phyloP scores from a whole-genome alignment of 163 green algal genomes.

The Chlorella variabilis region DNA sequence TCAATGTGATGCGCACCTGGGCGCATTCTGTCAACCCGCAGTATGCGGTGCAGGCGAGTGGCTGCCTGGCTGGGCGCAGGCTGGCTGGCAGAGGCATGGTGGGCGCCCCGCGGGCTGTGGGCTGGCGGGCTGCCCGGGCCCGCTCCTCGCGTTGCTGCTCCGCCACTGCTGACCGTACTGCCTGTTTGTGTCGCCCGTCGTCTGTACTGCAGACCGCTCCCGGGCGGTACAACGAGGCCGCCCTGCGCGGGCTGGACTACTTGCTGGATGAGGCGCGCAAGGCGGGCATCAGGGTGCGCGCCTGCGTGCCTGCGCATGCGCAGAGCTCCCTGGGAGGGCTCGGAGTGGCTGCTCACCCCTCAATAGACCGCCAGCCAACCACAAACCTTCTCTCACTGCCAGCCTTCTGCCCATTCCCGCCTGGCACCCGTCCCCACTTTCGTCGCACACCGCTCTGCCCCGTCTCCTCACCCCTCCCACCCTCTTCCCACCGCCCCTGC shows the following conservation, averaged over 20 bases:
- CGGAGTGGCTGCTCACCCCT: no score
- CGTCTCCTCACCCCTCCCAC: not conserved
- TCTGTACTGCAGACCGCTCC: constrained; percentile 23
- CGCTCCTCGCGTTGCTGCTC: no score
- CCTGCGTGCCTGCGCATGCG: no score
- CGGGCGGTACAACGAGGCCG: constrained; percentile 62
- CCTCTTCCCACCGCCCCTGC: not conserved
- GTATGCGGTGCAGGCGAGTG: constrained; percentile 49
- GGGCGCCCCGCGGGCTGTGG: no score
- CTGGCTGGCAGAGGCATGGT: not conserved
- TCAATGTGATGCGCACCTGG: constrained; percentile 70
- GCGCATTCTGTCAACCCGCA: constrained; percentile 57
- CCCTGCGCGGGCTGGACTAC: constrained; percentile 64
- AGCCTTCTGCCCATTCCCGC: no score
- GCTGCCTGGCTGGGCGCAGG: not conserved
- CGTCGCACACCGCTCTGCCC: not conserved
- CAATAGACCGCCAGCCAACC: no score
- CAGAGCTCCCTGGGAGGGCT: no score
- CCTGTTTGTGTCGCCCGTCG: no score
- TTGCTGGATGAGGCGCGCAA: constrained; percentile 62
- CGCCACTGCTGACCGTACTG: no score
- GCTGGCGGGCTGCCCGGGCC: no score
- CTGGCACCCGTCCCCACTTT: not conserved
- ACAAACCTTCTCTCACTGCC: no score
- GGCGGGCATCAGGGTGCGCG: constrained; percentile 45